Evolutionary conservation across 306 rosid species (phyloP).

Genomic region (Prunus kanzakura): DNA sequence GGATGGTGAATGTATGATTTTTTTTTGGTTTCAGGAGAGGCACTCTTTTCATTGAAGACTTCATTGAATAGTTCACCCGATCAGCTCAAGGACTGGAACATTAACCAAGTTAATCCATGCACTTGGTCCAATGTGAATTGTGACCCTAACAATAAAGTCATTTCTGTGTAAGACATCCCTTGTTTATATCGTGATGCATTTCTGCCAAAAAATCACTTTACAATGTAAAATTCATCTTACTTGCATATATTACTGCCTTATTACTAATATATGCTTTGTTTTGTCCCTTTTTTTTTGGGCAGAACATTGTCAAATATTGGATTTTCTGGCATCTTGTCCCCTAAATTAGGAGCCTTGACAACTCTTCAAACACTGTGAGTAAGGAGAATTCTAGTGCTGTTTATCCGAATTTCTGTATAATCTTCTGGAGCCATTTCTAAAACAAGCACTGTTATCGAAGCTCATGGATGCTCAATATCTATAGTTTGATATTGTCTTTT

Average conservation of each 20-base stretch:
- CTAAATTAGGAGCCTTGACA: slow-evolving; percentile 65
- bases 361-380: slow-evolving; percentile 74
- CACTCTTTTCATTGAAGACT: slow-evolving; percentile 53
- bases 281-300: slow-evolving; percentile 29
- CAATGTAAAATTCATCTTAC: slow-evolving; percentile 10
- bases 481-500: neutral
- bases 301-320: slow-evolving; percentile 88
- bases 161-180: slow-evolving; percentile 66
- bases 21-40: slow-evolving; percentile 69
- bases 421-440: neutral
- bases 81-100: slow-evolving; percentile 87
- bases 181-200: neutral
- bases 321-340: slow-evolving; percentile 71
- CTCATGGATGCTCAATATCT: neutral
- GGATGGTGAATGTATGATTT: slow-evolving; percentile 13
- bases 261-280: slow-evolving; percentile 23
- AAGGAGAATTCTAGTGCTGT: slow-evolving; percentile 11
- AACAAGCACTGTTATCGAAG: neutral
- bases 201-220: slow-evolving; percentile 8
- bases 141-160: slow-evolving; percentile 43
- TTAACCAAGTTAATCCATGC: slow-evolving; percentile 90
- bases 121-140: slow-evolving; percentile 88
- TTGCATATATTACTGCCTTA: slow-evolving; percentile 9
- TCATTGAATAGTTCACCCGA: slow-evolving; percentile 58
- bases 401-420: neutral